Evolutionary conservation across 805 yeast species (phyloP).

Genomic region (Yamadazyma akitaensis): DNA sequence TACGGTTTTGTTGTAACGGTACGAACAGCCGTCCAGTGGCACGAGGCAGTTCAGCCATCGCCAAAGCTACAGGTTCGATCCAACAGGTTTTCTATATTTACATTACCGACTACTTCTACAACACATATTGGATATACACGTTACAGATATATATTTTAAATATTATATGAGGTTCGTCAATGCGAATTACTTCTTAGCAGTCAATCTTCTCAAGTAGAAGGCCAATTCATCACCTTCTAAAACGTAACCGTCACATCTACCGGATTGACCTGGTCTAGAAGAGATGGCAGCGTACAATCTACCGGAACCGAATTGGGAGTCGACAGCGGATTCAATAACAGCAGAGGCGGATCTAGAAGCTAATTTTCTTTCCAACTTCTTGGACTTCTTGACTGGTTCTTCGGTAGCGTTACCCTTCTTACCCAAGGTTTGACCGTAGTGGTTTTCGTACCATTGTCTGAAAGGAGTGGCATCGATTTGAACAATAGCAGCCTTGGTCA

Average conservation of each 20-base stretch:
- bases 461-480: conserved; percentile 99
- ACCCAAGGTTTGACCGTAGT: conserved; percentile 93
- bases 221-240: conserved; percentile 99
- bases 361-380: conserved; percentile 84
- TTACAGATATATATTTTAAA: conserved; percentile 11
- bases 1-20: too few species aligned
- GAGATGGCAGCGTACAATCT: conserved; percentile 98
- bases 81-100: background rate
- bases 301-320: conserved; percentile 97
- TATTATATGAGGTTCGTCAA: conserved; percentile 7
- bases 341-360: conserved; percentile 88
- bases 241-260: conserved; percentile 99
- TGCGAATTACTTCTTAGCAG: conserved; percentile 87
- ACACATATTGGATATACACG: conserved; percentile 5
- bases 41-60: too few species aligned
- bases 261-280: conserved; percentile 99
- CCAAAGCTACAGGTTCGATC: too few species aligned
- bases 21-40: too few species aligned
- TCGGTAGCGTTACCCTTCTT: conserved; percentile 49
- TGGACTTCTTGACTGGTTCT: conserved; percentile 63
- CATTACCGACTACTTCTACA: background rate
- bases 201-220: conserved; percentile 99
- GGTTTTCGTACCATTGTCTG: conserved; percentile 98
- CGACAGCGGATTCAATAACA: conserved; percentile 85
- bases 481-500: conserved; percentile 98